A percentile compares a stretch with the other conserved stretches of the same genome.
Conservation (phyloP, 2,329 filamentous ascomycete species). For the Epichloe brachyelytri region DNA sequence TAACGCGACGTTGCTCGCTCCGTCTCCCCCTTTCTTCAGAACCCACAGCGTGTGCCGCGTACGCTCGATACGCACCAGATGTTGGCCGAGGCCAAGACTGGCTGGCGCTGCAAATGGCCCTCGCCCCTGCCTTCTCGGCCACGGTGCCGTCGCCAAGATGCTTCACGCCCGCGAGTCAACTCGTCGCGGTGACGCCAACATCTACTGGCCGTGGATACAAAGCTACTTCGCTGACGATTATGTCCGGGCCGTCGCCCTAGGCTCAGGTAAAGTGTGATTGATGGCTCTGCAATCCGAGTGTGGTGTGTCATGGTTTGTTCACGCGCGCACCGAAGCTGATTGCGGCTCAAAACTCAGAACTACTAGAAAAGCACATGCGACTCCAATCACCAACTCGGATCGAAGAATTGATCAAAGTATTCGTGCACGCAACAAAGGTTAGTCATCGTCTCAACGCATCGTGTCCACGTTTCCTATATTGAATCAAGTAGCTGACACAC, state of each 20-base stretch:
- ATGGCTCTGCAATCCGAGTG: background rate
- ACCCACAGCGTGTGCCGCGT: slow-evolving; percentile 57
- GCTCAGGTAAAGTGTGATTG: slow-evolving; percentile 43
- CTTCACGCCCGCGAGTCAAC: slow-evolving; percentile 52
- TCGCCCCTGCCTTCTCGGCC: slow-evolving; percentile 83
- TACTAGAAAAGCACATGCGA: slow-evolving; percentile 65
- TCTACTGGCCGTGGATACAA: slow-evolving; percentile 83
- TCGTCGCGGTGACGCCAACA: slow-evolving; percentile 45
- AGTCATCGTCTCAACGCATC: slow-evolving; percentile 12
- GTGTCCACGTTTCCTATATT: too few species aligned
- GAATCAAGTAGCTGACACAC: background rate
- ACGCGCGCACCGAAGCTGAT: background rate
- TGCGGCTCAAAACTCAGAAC: slow-evolving; percentile 29
- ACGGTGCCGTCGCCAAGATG: slow-evolving; percentile 64
- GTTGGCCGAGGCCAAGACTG: slow-evolving; percentile 79
- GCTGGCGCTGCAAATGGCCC: slow-evolving; percentile 71
- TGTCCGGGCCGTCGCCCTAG: slow-evolving; percentile 53
- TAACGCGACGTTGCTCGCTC: background rate
- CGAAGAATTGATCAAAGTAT: slow-evolving; percentile 73
- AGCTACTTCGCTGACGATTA: slow-evolving; percentile 81
- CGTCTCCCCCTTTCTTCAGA: background rate
- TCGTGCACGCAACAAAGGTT: slow-evolving; percentile 76
- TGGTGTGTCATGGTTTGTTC: too few species aligned
- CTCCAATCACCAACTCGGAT: slow-evolving; percentile 61
- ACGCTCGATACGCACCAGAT: slow-evolving; percentile 78